Evolutionary conservation across 176 grass and related monocot genomes (phyloP).

Genomic region (Zoysia japonica): DNA sequence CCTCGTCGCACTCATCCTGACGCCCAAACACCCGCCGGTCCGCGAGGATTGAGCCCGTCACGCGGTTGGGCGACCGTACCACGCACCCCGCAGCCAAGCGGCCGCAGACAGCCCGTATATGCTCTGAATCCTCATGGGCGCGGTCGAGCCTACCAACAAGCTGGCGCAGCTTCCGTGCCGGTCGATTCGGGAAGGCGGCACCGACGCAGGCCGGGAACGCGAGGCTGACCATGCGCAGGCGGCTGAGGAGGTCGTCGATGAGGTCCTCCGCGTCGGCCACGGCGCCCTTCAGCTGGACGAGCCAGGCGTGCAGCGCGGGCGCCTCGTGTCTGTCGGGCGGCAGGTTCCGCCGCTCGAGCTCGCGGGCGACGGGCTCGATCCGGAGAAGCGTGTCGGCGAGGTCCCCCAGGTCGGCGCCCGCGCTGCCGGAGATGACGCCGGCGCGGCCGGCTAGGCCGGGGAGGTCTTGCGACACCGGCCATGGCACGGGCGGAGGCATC

Average conservation of each 20-base stretch:
- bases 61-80: conserved; percentile 38
- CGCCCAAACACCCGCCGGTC: conserved; percentile 39
- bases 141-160: conserved; percentile 8
- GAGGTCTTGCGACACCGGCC: conserved; percentile 44
- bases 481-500: conserved; percentile 26
- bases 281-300: conserved; percentile 23
- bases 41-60: conserved; percentile 43
- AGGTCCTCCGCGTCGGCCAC: conserved; percentile 42
- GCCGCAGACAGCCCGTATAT: neutral
- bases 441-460: conserved; percentile 28
- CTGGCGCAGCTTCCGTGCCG: neutral
- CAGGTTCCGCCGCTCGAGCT: conserved; percentile 17
- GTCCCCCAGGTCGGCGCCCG: neutral
- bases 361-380: conserved; percentile 29
- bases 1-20: conserved; percentile 13
- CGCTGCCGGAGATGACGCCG: neutral
- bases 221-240: neutral
- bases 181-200: neutral
- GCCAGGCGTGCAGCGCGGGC: conserved; percentile 2
- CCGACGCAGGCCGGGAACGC: neutral
- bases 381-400: conserved; percentile 37
- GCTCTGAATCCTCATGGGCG: conserved; percentile 22
- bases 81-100: neutral
- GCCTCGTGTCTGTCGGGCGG: neutral
- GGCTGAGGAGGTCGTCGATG: conserved; percentile 35